Conservation (phyloP, 139 green algal genomes). For the Limnomonas spitsbergensis region DNA sequence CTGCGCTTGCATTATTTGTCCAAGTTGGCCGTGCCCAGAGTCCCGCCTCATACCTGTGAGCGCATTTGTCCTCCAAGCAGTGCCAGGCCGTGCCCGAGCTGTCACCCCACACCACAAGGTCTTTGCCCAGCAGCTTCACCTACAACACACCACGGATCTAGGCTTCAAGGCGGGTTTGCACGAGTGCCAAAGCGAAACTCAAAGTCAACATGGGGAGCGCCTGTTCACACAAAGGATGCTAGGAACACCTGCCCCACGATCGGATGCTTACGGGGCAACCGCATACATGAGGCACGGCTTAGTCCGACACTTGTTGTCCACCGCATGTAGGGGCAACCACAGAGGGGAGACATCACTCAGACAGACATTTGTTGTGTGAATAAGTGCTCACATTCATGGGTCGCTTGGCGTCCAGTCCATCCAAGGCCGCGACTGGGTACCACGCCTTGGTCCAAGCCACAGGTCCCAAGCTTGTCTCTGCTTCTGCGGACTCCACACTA, state of each 20-base stretch:
- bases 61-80: constrained; percentile 36
- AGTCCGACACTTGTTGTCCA: too few relatives aligned
- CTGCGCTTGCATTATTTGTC: too few relatives aligned
- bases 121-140: constrained; percentile 31
- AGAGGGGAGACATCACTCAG: background rate
- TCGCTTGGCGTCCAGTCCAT: constrained; percentile 17
- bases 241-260: too few relatives aligned
- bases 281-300: too few relatives aligned
- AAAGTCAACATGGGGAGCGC: background rate
- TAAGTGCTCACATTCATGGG: constrained; percentile 14
- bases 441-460: constrained; percentile 1
- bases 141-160: background rate
- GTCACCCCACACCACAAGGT: constrained; percentile 39
- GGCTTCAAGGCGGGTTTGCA: background rate
- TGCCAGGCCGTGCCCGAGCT: constrained; percentile 22
- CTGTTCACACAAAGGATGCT: background rate
- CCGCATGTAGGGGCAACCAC: background rate
- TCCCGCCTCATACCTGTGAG: constrained; percentile 37
- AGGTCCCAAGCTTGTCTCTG: too few relatives aligned
- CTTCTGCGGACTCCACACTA: too few relatives aligned
- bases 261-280: background rate
- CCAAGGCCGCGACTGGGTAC: constrained; percentile 24
- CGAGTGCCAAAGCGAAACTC: background rate
- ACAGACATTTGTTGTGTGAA: background rate
- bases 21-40: too few relatives aligned